These are phyloP conservation scores for Dactylella cylindrospora DNA, from an alignment of 2,329 filamentous ascomycete genomes.

Conservation along the genomic window DNA sequence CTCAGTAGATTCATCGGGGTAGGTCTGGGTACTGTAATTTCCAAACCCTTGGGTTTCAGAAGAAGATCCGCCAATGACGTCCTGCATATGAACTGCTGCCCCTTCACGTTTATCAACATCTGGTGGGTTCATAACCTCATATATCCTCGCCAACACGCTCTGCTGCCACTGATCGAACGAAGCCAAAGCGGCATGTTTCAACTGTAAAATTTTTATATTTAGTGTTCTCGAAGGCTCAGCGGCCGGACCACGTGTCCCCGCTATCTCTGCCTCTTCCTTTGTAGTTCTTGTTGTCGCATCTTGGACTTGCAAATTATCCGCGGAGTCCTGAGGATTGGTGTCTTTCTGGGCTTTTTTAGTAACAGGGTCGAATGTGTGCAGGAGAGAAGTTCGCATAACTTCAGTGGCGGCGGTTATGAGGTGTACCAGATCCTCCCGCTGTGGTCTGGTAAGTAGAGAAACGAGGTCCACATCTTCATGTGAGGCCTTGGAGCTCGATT, in stretches of 20 bases:
- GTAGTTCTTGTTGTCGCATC: slow-evolving; percentile 40
- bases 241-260: slow-evolving; percentile 55
- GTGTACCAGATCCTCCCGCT: slow-evolving; percentile 45
- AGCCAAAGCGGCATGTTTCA: slow-evolving; percentile 68
- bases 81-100: slow-evolving; percentile 36
- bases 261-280: too few relatives aligned
- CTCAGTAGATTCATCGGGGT: slow-evolving; percentile 50
- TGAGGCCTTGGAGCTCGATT: not conserved
- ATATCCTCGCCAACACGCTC: slow-evolving; percentile 55
- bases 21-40: slow-evolving; percentile 50
- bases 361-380: slow-evolving; percentile 20
- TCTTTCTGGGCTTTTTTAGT: slow-evolving; percentile 44
- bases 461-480: slow-evolving; percentile 45
- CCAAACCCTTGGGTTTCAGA: slow-evolving; percentile 48
- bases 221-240: slow-evolving; percentile 51
- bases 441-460: slow-evolving; percentile 45
- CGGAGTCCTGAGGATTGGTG: slow-evolving; percentile 42
- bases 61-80: slow-evolving; percentile 14
- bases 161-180: slow-evolving; percentile 82
- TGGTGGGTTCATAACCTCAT: slow-evolving; percentile 52
- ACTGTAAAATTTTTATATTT: slow-evolving; percentile 51
- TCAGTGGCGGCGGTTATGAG: slow-evolving; percentile 42
- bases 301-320: not conserved
- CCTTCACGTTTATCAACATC: slow-evolving; percentile 43
- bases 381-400: slow-evolving; percentile 29